Evolutionary conservation across 768 basidiomycete genomes (phyloP), one percentile per base, ranked within the genome.

Genomic region (Guyanaporus albipodus): DNA sequence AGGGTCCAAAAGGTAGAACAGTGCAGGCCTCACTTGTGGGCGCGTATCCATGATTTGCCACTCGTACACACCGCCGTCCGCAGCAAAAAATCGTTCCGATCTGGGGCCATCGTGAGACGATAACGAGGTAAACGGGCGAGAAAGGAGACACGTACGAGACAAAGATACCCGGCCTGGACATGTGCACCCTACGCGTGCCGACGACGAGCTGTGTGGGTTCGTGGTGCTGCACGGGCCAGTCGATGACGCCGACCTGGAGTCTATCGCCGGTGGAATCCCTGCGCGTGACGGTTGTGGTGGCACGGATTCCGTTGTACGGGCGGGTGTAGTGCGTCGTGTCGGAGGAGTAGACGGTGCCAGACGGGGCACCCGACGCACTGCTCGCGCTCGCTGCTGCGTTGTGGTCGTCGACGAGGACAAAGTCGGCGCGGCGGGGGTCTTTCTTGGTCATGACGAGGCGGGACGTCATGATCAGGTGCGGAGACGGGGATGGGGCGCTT

Each of bases 161-260:
- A 21, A 40, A 61, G 1, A 53, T 39, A 6, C 61, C 56, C 12
- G 44, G 46, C 48, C 44, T 66, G 31, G 22, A n/a, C 57, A 66
- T 63, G 23, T 27, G 38, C 17, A 66, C 61, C 18, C 29, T n/a
- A 8, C 61, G 38, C 14, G 66, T 63, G 21, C 63, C 61, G 4
- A 67, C 48, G 42, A 63, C 28, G 32, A 67, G 44, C 14, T 44
- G 46, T 0, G 42, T 46, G 11, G 31, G 46, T 8, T 43, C 53
- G 8, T 38, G 27, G 0, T 15, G 19, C 3, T 39, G 50, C 5
- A 38, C 43, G 3, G 61, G 61, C 64, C 66, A 66, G 24, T 67
- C 64, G 40, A 66, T 61, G 31, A 61, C 27, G 17, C 64, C 64
- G 19, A 63, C 61, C 31, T 66, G 64, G 9, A 59, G 21, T 0